phyloP scores from a whole-genome alignment of 208 protist genomes.

The Porcisia deanei region DNA sequence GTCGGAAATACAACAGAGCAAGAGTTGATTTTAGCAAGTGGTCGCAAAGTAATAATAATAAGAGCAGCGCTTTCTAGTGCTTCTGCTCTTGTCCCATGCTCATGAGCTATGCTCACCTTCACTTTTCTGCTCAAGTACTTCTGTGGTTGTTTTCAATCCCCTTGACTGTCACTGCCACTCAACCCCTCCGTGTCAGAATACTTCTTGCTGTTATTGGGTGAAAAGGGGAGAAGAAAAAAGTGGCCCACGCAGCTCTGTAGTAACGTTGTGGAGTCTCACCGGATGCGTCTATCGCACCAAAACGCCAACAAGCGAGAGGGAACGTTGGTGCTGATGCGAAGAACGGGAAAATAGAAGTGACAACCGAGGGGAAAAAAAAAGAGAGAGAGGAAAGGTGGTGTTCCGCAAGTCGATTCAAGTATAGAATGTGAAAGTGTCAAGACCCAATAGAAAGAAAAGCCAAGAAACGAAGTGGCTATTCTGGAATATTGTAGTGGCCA shows the following conservation, averaged over 20 bases:
- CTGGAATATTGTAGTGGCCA: neutral
- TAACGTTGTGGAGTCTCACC: neutral
- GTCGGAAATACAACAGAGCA: neutral
- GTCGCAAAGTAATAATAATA: neutral
- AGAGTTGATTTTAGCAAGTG: neutral
- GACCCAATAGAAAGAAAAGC: slow-evolving; percentile 3
- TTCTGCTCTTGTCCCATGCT: slow-evolving; percentile 1
- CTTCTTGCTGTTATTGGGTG: neutral
- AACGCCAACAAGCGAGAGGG: neutral
- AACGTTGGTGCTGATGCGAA: neutral
- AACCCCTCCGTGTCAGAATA: neutral
- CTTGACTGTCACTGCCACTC: neutral
- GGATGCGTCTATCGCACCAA: slow-evolving; percentile 6
- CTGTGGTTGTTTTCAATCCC: neutral
- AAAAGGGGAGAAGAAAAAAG: neutral
- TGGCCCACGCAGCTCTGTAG: neutral
- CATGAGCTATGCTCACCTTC: neutral
- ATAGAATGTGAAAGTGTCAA: neutral
- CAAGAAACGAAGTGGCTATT: neutral
- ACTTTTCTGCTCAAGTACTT: neutral
- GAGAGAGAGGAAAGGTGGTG: neutral
- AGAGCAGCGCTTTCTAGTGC: neutral
- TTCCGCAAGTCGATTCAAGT: neutral
- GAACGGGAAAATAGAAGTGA: neutral
- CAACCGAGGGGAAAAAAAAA: neutral